These are phyloP conservation scores for Argentina anserina DNA, from an alignment of 306 rosid species.

Conservation along the genomic window DNA sequence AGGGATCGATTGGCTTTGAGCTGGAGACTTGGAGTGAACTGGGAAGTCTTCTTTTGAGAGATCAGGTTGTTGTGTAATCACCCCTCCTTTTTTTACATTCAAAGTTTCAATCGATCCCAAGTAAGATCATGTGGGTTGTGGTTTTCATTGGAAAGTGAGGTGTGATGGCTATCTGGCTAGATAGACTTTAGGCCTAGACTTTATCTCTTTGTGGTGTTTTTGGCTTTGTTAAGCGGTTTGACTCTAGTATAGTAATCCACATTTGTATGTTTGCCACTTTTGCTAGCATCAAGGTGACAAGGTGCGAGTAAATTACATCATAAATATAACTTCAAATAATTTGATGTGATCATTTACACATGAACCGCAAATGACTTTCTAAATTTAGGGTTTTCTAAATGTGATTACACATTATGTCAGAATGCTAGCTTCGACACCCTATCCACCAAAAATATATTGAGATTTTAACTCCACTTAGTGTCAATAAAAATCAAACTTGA, in stretches of 20 bases:
- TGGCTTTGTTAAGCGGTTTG: slow-evolving; percentile 36
- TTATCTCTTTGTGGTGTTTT: slow-evolving; percentile 17
- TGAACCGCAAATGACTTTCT: no score
- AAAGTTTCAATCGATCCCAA: slow-evolving; percentile 51
- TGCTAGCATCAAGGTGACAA: neutral
- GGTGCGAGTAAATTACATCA: neutral
- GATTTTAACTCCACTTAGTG: no score
- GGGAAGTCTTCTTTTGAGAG: slow-evolving; percentile 39
- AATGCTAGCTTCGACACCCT: no score
- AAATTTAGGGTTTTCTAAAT: no score
- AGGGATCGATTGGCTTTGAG: slow-evolving; percentile 8
- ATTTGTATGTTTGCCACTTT: neutral
- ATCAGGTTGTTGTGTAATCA: slow-evolving; percentile 33
- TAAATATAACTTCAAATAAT: neutral
- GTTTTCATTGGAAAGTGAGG: slow-evolving; percentile 60
- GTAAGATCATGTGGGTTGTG: slow-evolving; percentile 72
- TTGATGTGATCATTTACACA: neutral
- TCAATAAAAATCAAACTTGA: no score
- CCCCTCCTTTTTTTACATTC: slow-evolving; percentile 15
- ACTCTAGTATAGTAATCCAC: slow-evolving; percentile 15
- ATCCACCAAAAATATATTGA: no score
- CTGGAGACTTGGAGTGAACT: slow-evolving; percentile 27
- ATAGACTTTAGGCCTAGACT: slow-evolving; percentile 27
- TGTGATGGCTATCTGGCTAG: slow-evolving; percentile 23
- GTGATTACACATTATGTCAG: no score